A percentile compares a stretch with the other conserved stretches of the same genome.
These are phyloP conservation scores for Neoboletus brunneissimus DNA, from an alignment of 768 basidiomycete genomes.

Conservation along the genomic window DNA sequence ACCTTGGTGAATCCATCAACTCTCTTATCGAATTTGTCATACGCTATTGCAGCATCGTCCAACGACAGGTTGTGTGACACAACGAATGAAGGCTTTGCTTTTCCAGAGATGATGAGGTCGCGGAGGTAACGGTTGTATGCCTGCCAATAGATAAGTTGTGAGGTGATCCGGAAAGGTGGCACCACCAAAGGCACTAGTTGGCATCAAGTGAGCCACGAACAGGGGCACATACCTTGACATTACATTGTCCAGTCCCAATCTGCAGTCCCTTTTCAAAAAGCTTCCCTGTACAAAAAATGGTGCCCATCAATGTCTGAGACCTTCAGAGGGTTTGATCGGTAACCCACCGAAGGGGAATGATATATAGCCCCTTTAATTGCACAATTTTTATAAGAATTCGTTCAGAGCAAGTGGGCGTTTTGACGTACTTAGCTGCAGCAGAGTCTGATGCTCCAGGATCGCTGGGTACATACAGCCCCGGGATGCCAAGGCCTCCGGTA, in stretches of 20 bases:
- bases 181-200: neutral
- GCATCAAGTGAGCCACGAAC: neutral
- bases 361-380: neutral
- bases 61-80: conserved; percentile 4
- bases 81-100: conserved; percentile 1
- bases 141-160: neutral
- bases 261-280: conserved; percentile 2
- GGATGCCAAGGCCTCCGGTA: conserved; percentile 41
- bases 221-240: neutral
- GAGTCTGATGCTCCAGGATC: conserved; percentile 56
- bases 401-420: too few relatives aligned
- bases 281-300: neutral
- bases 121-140: conserved; percentile 3
- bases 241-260: neutral
- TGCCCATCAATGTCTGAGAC: neutral
- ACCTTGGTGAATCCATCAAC: conserved; percentile 4
- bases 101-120: conserved; percentile 5
- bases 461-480: conserved; percentile 54
- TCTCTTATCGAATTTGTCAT: conserved; percentile 8
- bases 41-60: conserved; percentile 1
- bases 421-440: conserved; percentile 39
- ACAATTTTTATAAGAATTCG: neutral
- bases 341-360: conserved; percentile 4
- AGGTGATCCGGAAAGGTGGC: neutral
- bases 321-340: neutral